Evolutionary conservation across 148 eudicot species (phyloP), one percentile per base, ranked within the genome.

Genomic region (Spergularia bocconei): DNA sequence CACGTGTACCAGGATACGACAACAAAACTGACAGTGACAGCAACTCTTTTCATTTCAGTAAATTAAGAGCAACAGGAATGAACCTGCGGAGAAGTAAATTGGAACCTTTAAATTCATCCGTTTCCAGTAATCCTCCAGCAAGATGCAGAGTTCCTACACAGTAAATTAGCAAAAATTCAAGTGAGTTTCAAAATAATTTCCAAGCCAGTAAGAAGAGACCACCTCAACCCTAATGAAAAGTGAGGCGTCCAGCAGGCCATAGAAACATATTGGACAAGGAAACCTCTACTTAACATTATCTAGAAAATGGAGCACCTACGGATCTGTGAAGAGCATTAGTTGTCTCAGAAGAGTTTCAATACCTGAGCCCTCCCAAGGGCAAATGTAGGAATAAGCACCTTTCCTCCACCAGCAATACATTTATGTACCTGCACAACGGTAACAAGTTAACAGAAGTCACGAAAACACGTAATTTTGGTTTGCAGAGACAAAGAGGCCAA

Each of bases 341-440:
- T 38, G 5, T 52, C 16, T 64, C 12, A 19, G 23, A 47, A 55
- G 41, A 66, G 55, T 19, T 33, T 47, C 20, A 19, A 70, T 84
- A 94, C 98, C 98, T 92, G 97, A 78, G 97, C 91, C 82, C 98
- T 90, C 73, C 97, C 98, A 33, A 92, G 87, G 78, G 98, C 98
- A 88, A 87, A 90, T 61, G 93, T 84, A 71, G 98, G 97, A 79
- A 95, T 90, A n/a, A 95, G 96, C 70, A 95, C 98, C 79, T 92
- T 95, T 53, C 98, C 98, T 75, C 96, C 93, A 76, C 74, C 85
- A 78, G 84, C 84, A 61, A 95, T 78, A 78, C 98, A 95, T 68
- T 85, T 88, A 79, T 92, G 97, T 76, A 94, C 96, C 98, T 94
- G 77, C 33, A 83, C 25, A 61, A 20, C 15, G 21, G 33, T 33